phyloP scores from a whole-genome alignment of 2,329 filamentous ascomycete genomes.

The Coniella vitis region DNA sequence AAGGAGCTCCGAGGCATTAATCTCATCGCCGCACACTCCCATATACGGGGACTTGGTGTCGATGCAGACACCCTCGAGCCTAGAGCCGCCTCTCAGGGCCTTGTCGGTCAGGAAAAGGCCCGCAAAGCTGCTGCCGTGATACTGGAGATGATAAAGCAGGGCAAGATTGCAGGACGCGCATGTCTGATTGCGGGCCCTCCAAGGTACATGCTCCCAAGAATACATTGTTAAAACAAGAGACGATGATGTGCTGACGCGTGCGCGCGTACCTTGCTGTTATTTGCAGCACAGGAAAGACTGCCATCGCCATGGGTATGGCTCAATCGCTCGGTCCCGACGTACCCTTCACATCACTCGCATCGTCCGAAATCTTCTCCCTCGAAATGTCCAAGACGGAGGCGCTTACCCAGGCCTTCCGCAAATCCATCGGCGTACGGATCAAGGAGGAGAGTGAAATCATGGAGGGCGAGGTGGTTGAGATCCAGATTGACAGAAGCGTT shows the following conservation, averaged over 20 bases:
- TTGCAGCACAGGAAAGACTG: slow-evolving; percentile 87
- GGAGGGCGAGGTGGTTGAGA: slow-evolving; percentile 97
- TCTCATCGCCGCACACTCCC: slow-evolving; percentile 95
- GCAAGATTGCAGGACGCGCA: slow-evolving; percentile 93
- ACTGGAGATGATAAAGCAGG: slow-evolving; percentile 97
- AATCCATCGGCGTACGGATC: slow-evolving; percentile 95
- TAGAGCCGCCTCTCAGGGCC: slow-evolving; percentile 75
- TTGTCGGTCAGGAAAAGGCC: slow-evolving; percentile 94
- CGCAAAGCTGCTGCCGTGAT: slow-evolving; percentile 95
- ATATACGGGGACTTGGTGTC: slow-evolving; percentile 92
- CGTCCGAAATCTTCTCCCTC: slow-evolving; percentile 95
- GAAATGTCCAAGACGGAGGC: slow-evolving; percentile 99
- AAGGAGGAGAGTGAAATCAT: slow-evolving; percentile 99
- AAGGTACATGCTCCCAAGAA: slow-evolving; percentile 56
- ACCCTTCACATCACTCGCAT: slow-evolving; percentile 91
- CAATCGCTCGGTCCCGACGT: slow-evolving; percentile 92
- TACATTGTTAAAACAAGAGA: not conserved
- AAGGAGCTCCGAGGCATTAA: slow-evolving; percentile 96
- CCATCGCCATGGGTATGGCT: slow-evolving; percentile 97
- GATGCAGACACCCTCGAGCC: slow-evolving; percentile 88
- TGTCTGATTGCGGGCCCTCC: slow-evolving; percentile 93
- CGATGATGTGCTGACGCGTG: not conserved
- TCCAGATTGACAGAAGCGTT: slow-evolving; percentile 94
- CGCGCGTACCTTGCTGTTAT: not conserved
- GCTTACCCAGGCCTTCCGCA: slow-evolving; percentile 96